phyloP scores from a whole-genome alignment of 345 rosid species.

The Populus davidiana region DNA sequence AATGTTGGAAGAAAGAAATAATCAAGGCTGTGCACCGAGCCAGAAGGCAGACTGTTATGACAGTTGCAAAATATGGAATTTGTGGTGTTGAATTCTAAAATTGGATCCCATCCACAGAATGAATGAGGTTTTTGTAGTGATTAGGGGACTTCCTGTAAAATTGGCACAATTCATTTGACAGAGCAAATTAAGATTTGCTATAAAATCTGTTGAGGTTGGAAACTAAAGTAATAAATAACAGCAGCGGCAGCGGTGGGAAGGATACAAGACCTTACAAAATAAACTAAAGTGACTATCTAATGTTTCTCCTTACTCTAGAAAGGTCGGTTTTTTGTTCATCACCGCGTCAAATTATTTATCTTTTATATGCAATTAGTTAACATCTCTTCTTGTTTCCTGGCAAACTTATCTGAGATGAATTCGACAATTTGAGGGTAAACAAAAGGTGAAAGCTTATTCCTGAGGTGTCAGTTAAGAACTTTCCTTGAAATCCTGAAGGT shows the following conservation, averaged over 20 bases:
- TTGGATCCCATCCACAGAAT: not conserved
- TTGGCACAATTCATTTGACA: no score
- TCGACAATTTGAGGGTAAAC: not conserved
- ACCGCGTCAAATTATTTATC: not conserved
- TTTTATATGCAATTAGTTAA: not conserved
- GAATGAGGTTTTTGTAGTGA: no score
- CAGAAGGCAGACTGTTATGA: not conserved
- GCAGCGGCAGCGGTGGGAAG: no score
- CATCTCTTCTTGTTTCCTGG: not conserved
- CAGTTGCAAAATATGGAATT: not conserved
- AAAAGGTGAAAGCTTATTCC: not conserved
- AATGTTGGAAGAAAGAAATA: not conserved
- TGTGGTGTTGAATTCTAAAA: not conserved
- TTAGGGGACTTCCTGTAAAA: no score
- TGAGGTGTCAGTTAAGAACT: not conserved
- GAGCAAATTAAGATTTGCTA: no score
- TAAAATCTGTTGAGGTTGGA: no score
- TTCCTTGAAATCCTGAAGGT: not conserved
- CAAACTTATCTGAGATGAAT: not conserved
- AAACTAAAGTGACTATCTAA: not conserved
- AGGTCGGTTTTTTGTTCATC: not conserved
- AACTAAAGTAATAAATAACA: no score
- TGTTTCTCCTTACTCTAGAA: not conserved
- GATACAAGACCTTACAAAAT: no score
- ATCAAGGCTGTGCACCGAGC: not conserved